Evolutionary conservation across 306 rosid genomes (phyloP), one percentile per base, ranked within the genome.

Genomic region (Trichosanthes cucumerina): DNA sequence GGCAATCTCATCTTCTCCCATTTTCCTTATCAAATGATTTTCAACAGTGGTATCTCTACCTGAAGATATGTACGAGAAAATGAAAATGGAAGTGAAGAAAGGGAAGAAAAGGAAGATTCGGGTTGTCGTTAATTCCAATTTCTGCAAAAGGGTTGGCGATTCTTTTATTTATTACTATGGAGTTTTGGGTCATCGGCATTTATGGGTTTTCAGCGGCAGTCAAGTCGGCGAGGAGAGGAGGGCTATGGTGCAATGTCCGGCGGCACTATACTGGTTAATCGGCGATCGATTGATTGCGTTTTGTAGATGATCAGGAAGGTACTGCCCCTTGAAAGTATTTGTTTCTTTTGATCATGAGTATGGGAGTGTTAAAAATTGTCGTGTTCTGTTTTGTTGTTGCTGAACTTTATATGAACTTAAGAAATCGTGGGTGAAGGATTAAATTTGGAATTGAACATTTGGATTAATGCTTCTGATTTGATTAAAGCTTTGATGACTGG

Each of bases 221-320:
- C 79, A 75, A 75, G 47, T 76, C 47, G 23, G 68, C 65, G 49
- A 76, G 77, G 77, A 47, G 77, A 34, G 7, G 28, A 50, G 47
- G 19, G 78, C 8, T 49, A 18, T 16, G 77, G 41, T 33, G 26
- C 11, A 15, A 73, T 24, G 79, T 39, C 53, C 12, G 36, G 31
- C 18, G 49, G 21, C 14, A 11, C 24, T 57, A 9, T 36, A 6
- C 13, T 56, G 69, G 68, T 41, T 23, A 6, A 9, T 26, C 14
- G 77, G 77, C 23, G 58, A 58, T 56, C 8, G 69, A 46, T 56
- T 76, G 38, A 39, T 23, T n/a, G 52, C 49, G 53, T 19, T 39
- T 23, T 21, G 68, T 34, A 54, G 33, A 14, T 6, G n/a, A 52
- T 33, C 23, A 12, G 33, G 19, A 46, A 76, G 80, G 80, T 77